Evolutionary conservation across 2,329 filamentous ascomycete genomes (phyloP), one percentile per base, ranked within the genome.

Genomic region (Colletotrichum navitas): DNA sequence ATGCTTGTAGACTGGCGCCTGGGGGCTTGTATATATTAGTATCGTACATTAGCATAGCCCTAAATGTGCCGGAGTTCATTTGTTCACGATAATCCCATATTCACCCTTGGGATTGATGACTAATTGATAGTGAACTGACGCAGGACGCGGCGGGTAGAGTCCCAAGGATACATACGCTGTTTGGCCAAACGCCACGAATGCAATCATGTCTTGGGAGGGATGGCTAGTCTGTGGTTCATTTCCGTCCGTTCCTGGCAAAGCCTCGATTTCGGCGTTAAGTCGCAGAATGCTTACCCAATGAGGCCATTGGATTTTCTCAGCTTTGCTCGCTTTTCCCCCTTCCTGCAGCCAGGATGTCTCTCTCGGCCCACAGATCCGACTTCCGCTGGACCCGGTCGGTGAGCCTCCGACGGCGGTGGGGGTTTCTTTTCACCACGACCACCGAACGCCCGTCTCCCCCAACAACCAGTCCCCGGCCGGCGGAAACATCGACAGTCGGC

Each of bases 1-100:
- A 64, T 64, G 71, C 54, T 73, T 41, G 66, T 72, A 71, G 65
- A 74, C 61, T 54, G 52, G 64, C 66, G 73, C 72, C 68, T 18
- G 65, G 64, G 69, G 68, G 72, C 63, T 70, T 73, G 73, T 74
- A 74, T 68, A 74, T 73, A 74, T 72, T 73, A 72, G 72, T 74
- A 66, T 71, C 72, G 67, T 74, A 74, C 72, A 72, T 71, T 69
- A 72, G 72, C 66, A 74, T 64, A 73, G 71, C 71, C 67, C 67
- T 54, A 56, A 59, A 66, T 72, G 66, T 49, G 66, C 49, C n/a
- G 67, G 61, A 62, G 49, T 72, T 68, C 59, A 36, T 68, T 72
- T 71, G 59, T 64, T 73, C 55, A 66, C 43, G 45, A 41, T 24
- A 32, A 39, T 36, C 12, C 10, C 12, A n/a, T n/a, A 16, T 54